Evolutionary conservation across 1,284 basidiomycete genomes (phyloP).

Genomic region (Chalciporus sp.): DNA sequence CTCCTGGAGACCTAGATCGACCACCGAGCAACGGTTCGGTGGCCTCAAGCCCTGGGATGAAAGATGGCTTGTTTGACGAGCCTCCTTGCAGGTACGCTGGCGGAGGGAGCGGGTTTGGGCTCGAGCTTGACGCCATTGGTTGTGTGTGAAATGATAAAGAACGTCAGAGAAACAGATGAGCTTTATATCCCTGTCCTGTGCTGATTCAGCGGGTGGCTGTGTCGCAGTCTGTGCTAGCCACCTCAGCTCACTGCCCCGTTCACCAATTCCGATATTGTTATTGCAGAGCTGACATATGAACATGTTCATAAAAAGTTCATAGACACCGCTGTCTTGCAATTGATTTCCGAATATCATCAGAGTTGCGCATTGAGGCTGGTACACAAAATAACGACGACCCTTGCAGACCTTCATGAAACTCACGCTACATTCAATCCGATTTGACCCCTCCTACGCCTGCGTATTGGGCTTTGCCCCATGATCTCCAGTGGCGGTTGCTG

Average conservation of each 20-base stretch:
- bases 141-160: slow-evolving; percentile 26
- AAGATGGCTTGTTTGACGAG: slow-evolving; percentile 37
- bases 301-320: not conserved
- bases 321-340: not conserved
- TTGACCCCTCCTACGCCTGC: slow-evolving; percentile 1
- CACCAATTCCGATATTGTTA: not conserved
- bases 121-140: slow-evolving; percentile 26
- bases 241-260: slow-evolving; percentile 3
- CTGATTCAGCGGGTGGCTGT: slow-evolving; percentile 36
- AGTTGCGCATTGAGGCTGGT: slow-evolving; percentile 1
- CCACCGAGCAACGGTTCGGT: slow-evolving; percentile 53
- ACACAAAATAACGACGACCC: not conserved
- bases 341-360: not conserved
- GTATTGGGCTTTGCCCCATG: not conserved
- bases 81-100: slow-evolving; percentile 49
- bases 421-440: not conserved
- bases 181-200: slow-evolving; percentile 12
- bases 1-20: slow-evolving; percentile 43
- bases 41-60: slow-evolving; percentile 35
- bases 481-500: slow-evolving; percentile 8
- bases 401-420: not conserved
- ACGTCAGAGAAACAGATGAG: not conserved
- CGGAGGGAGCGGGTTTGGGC: slow-evolving; percentile 52
- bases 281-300: not conserved
- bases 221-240: not conserved